Conservation (phyloP, 257 asterid genomes). For the Prunella vulgaris region DNA sequence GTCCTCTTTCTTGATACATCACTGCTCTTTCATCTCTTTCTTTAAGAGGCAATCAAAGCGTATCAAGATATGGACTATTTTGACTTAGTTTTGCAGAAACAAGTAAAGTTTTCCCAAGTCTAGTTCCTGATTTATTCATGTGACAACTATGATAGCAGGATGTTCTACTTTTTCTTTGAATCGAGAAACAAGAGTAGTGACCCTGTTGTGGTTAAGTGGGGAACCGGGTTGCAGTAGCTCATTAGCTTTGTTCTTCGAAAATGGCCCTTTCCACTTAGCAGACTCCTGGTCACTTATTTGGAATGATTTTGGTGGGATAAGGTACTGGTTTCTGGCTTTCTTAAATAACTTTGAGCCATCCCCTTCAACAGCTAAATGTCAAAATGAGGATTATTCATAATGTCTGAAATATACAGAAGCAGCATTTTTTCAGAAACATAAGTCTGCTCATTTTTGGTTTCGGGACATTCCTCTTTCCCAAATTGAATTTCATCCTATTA, state of each 20-base stretch:
- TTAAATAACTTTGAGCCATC: background rate
- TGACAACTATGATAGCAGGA: slow-evolving; percentile 35
- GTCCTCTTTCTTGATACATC: too few species aligned
- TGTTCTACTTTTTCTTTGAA: slow-evolving; percentile 72
- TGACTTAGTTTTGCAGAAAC: background rate
- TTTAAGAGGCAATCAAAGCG: background rate
- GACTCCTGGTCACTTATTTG: slow-evolving; percentile 41
- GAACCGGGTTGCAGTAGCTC: slow-evolving; percentile 70
- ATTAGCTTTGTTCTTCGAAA: slow-evolving; percentile 60
- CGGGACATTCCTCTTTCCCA: too few species aligned
- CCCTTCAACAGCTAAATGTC: background rate
- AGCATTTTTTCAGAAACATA: too few species aligned
- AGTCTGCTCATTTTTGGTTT: too few species aligned
- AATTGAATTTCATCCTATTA: too few species aligned
- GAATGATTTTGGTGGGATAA: slow-evolving; percentile 75
- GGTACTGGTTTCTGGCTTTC: slow-evolving; percentile 26
- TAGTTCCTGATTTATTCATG: too few species aligned
- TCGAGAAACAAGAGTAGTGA: slow-evolving; percentile 37
- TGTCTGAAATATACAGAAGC: background rate
- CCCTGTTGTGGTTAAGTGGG: slow-evolving; percentile 67
- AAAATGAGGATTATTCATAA: background rate
- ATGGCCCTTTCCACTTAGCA: slow-evolving; percentile 55
- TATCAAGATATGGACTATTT: background rate
- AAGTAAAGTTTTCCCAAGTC: too few species aligned
- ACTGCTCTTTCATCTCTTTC: background rate